A percentile compares a stretch with the other conserved stretches of the same genome.
phyloP scores from a whole-genome alignment of 2,329 filamentous ascomycete genomes.

The Ceratocystis albifundus region DNA sequence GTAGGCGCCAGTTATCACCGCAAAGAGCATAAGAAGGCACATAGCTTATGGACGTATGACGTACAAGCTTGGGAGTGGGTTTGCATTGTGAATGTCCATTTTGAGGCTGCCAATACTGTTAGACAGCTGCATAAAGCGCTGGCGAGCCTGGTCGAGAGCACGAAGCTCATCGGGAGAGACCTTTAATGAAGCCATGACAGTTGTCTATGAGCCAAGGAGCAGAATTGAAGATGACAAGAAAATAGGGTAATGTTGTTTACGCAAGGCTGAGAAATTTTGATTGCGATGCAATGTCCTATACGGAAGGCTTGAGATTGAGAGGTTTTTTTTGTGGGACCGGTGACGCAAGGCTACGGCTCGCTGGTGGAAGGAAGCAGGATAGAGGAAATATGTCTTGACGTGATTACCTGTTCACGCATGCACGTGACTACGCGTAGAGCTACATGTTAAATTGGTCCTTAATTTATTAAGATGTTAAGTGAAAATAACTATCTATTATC shows the following conservation, averaged over 20 bases:
- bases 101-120: constrained; percentile 56
- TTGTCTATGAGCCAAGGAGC: not conserved
- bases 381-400: not conserved
- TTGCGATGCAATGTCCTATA: too few species aligned
- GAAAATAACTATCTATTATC: too few species aligned
- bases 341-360: constrained; percentile 2
- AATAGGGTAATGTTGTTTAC: not conserved
- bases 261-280: not conserved
- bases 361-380: not conserved
- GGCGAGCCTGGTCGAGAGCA: constrained; percentile 58
- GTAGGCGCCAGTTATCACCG: not conserved
- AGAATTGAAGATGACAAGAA: not conserved
- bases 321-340: not conserved
- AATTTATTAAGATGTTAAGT: too few species aligned
- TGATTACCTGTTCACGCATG: too few species aligned
- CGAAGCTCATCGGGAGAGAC: constrained; percentile 51
- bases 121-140: constrained; percentile 55
- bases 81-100: constrained; percentile 47
- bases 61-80: constrained; percentile 57
- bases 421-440: too few species aligned
- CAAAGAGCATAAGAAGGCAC: too few species aligned
- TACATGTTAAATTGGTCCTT: too few species aligned
- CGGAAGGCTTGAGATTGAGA: not conserved
- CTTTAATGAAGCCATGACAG: constrained; percentile 36
- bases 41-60: constrained; percentile 24